Base-by-base conservation (phyloP, 805 yeast species). In the Nakazawaea anatomiae region DNA sequence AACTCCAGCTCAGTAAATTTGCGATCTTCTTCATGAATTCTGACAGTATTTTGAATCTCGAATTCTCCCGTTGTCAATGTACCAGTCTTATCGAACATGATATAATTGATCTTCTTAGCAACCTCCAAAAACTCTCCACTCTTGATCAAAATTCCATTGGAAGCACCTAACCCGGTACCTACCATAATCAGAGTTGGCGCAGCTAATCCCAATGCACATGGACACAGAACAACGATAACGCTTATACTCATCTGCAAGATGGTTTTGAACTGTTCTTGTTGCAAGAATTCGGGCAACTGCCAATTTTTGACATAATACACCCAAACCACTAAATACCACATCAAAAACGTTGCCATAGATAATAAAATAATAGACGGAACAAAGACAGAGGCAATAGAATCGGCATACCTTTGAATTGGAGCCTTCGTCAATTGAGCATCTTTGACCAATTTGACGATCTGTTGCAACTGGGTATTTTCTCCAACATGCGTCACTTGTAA, bases 111-210 rank as follows among this genome's bases (percentile, higher is more conserved):
- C 18, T 75, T 69, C 59, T 80, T 79, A 6, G 94, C 84, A 51
- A 71, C 75, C 62, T 94, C 98, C 54, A 94, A 75, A 12, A 87
- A 80, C 47, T 86, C 96, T 27, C 97, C 99, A 45, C 97, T 96
- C 66, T 92, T 94, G 60, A 94, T 87, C 49, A 94, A 72, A 5
- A 94, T 86, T 18, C 99, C 98, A 65, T 89, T 75, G 11, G 79
- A 67, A 0, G 99, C 98, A 40, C 96, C 98, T 27, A 89, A 85
- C 40, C 99, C 99, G 2, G 98, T 92, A 7, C 97, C 99, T 2
- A 94, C 99, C 97, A 95, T 94, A 9, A 94, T 89, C 0, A 98
- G 98, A 1, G 99, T 95, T 1, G 99, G 99, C 0, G 98, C 96
- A 4, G 97, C 97, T 47, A 94, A 74, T 3, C 99, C 99, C 28